Evolutionary conservation across 495 filamentous ascomycete genomes (phyloP).

Genomic region (Xylaria sp.): DNA sequence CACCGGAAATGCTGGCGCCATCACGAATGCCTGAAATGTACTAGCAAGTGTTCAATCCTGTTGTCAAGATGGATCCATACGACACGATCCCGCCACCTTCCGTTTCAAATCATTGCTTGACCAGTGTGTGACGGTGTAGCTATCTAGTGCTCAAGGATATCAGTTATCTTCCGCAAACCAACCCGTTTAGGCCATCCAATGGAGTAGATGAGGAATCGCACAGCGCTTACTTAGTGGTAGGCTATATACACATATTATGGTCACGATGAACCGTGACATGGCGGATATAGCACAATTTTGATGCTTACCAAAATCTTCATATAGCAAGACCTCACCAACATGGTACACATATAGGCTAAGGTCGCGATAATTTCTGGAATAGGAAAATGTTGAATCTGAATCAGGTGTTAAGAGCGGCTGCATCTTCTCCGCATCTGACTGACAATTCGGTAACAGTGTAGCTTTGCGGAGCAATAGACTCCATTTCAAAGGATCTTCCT

Average conservation of each 20-base stretch:
- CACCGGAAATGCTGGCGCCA: not conserved
- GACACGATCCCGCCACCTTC: not conserved
- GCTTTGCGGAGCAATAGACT: not conserved
- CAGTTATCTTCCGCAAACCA: not conserved
- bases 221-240: not conserved
- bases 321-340: not conserved
- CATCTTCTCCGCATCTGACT: not conserved
- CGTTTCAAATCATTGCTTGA: not conserved
- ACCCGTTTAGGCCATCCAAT: too few species aligned
- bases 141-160: not conserved
- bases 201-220: not conserved
- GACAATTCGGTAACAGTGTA: not conserved
- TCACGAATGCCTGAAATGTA: not conserved
- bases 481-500: not conserved
- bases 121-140: not conserved
- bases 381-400: not conserved
- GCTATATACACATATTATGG: not conserved
- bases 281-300: not conserved
- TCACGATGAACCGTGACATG: not conserved
- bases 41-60: not conserved
- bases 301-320: not conserved
- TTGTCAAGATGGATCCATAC: not conserved
- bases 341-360: not conserved
- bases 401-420: not conserved
- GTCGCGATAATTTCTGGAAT: not conserved